A percentile compares a stretch with the other conserved stretches of the same genome.
These are phyloP conservation scores for Colletotrichum tofieldiae DNA, from an alignment of 2,329 filamentous ascomycete species.

Conservation along the genomic window DNA sequence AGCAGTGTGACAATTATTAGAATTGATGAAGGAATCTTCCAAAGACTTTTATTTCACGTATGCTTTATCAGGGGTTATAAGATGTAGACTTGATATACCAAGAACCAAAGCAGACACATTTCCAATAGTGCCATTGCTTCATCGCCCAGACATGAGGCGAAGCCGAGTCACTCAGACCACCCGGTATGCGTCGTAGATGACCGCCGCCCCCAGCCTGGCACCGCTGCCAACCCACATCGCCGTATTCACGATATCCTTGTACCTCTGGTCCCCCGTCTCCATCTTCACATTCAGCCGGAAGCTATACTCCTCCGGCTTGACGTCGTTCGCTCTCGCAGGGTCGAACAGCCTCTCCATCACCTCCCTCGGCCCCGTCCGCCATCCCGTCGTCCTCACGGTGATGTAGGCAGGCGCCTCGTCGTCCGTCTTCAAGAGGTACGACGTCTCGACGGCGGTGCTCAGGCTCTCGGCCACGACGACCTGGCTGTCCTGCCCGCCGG, in stretches of 20 bases:
- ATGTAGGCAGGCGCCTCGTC: slow-evolving; percentile 61
- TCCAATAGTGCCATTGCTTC: background rate
- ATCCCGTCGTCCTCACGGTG: slow-evolving; percentile 58
- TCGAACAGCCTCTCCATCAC: slow-evolving; percentile 58
- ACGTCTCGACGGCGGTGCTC: slow-evolving; percentile 59
- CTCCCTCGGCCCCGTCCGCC: slow-evolving; percentile 63
- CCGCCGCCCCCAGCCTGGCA: slow-evolving; percentile 52
- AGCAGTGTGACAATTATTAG: no score
- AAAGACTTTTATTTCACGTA: no score
- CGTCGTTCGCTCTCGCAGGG: slow-evolving; percentile 55
- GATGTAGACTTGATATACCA: no score
- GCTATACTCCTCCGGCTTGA: slow-evolving; percentile 61
- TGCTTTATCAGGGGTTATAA: no score
- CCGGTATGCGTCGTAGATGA: slow-evolving; percentile 42
- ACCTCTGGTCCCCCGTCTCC: slow-evolving; percentile 66
- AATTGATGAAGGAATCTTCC: no score
- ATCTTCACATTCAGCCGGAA: slow-evolving; percentile 66
- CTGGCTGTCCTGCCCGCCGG: slow-evolving; percentile 56
- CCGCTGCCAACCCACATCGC: slow-evolving; percentile 67
- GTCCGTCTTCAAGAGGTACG: slow-evolving; percentile 64
- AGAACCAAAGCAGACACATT: background rate
- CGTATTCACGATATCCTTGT: slow-evolving; percentile 64
- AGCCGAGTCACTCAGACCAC: slow-evolving; percentile 11
- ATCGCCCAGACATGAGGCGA: no score
- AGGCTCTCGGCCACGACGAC: slow-evolving; percentile 50